phyloP scores from a whole-genome alignment of 2,329 filamentous ascomycete genomes.

The Cytospora chrysosperma region DNA sequence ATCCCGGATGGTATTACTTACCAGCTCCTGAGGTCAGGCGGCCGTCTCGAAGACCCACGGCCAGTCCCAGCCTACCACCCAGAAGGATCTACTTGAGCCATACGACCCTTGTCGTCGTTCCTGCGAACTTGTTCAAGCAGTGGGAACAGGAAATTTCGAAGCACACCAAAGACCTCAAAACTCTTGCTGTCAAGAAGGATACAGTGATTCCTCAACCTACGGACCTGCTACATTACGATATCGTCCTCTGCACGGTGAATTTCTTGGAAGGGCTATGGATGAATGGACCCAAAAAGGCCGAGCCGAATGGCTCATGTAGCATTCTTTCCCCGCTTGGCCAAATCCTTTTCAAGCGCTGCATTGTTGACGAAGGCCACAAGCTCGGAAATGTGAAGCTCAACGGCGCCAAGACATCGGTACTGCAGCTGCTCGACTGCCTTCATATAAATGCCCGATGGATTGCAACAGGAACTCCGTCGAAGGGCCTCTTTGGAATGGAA shows the following conservation, averaged over 20 bases:
- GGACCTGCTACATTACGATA: constrained; percentile 65
- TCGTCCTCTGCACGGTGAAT: constrained; percentile 73
- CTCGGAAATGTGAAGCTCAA: constrained; percentile 64
- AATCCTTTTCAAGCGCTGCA: constrained; percentile 82
- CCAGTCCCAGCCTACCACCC: constrained; percentile 31
- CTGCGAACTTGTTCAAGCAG: constrained; percentile 78
- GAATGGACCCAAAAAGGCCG: constrained; percentile 42
- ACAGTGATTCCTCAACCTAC: constrained; percentile 43
- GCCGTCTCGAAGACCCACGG: constrained; percentile 36
- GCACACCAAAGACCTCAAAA: constrained; percentile 66
- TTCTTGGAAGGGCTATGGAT: constrained; percentile 65
- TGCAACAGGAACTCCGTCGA: constrained; percentile 85
- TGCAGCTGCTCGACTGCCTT: constrained; percentile 52
- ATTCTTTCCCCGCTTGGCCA: constrained; percentile 61
- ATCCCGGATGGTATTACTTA: constrained; percentile 60
- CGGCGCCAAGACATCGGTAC: constrained; percentile 53
- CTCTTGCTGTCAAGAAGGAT: constrained; percentile 54
- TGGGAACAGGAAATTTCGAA: constrained; percentile 80
- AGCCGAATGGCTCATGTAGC: constrained; percentile 29
- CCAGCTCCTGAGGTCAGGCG: constrained; percentile 43
- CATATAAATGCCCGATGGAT: constrained; percentile 77
- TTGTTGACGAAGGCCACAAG: constrained; percentile 89
- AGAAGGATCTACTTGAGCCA: constrained; percentile 62
- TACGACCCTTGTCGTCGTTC: constrained; percentile 76
- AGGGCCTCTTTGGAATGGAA: constrained; percentile 75